Evolutionary conservation across 1,284 basidiomycete genomes (phyloP).

Genomic region (Ustanciosporium gigantosporum): DNA sequence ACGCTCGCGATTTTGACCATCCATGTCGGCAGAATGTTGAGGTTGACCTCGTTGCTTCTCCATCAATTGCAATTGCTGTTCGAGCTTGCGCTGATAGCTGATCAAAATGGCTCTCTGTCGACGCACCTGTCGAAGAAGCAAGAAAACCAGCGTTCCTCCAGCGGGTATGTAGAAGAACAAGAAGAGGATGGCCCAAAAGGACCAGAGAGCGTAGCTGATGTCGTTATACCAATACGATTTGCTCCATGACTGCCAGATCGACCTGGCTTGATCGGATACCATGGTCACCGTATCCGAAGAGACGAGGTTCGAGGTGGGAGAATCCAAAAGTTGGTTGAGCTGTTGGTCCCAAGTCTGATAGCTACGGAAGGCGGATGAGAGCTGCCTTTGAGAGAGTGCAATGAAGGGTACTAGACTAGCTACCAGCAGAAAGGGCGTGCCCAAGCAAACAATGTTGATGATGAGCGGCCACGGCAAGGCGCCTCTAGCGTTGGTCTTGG

Average conservation of each 20-base stretch:
- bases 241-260: constrained; percentile 22
- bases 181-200: constrained; percentile 41
- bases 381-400: constrained; percentile 10
- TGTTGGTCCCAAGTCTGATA: constrained; percentile 18
- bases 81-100: constrained; percentile 24
- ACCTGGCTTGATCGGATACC: constrained; percentile 7
- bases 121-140: constrained; percentile 32
- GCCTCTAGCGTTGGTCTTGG: constrained; percentile 18
- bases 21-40: background rate
- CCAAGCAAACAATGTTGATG: constrained; percentile 43
- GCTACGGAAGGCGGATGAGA: constrained; percentile 4
- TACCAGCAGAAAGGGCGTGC: constrained; percentile 35
- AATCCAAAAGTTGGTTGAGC: background rate
- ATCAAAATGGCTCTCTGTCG: constrained; percentile 20
- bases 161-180: constrained; percentile 49
- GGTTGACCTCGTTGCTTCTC: constrained; percentile 2
- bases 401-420: constrained; percentile 22
- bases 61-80: constrained; percentile 13
- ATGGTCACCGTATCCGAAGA: background rate
- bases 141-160: constrained; percentile 37
- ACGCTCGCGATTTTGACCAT: background rate
- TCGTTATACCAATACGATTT: constrained; percentile 27
- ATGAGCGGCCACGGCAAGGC: constrained; percentile 34
- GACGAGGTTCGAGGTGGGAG: background rate
- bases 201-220: constrained; percentile 40